Base-by-base conservation (phyloP, 441 rosid species). In the Theobroma grandiflorum region DNA sequence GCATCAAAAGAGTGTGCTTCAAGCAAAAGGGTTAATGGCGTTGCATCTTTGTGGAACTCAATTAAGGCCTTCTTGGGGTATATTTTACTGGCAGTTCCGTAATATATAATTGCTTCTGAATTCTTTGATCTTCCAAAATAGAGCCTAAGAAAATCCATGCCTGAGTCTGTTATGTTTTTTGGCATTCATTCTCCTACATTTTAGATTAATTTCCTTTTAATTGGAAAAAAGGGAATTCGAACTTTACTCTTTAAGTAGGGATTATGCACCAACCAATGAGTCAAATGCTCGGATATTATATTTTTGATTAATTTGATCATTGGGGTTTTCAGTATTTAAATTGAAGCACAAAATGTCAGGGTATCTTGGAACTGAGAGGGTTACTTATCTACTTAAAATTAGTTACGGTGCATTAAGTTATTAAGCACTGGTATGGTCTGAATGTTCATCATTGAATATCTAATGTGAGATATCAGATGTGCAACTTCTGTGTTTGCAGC, bases 1-100 rank as follows among this genome's bases (percentile, higher is more conserved):
- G 72, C 65, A 37, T 69, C 71, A 15, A 79, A 77, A 66, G 78
- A 82, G 67, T 66, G 52, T 65, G 81, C 87, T 43, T 77, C 88
- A 82, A 77, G 57, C 33, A 72, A 73, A 37, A 82, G 84, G 42
- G 75, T 78, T 78, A 85, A 77, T 69, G 61, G 74, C 77, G 74
- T 74, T 49, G 75, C 89, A 38, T 84, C 91, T 75, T 67, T 88
- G 77, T 94, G 97, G 97, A 86, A 79, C 62, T 87, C 91, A 37
- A 76, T 94, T 71, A 86, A 83, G 82, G 79, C 80, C 68, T 84
- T 89, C 81, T 77, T 92, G 78, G 82, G 98, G 98, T 94, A 90
- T 75, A 62, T 79, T 68, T 80, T 78, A 18, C 35, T 45, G 26
- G 31, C 75, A 72, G 38, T 49, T 47, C 40, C n/a, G 45, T 70